phyloP scores from a whole-genome alignment of 306 rosid species.

The Hippophae tibetana region DNA sequence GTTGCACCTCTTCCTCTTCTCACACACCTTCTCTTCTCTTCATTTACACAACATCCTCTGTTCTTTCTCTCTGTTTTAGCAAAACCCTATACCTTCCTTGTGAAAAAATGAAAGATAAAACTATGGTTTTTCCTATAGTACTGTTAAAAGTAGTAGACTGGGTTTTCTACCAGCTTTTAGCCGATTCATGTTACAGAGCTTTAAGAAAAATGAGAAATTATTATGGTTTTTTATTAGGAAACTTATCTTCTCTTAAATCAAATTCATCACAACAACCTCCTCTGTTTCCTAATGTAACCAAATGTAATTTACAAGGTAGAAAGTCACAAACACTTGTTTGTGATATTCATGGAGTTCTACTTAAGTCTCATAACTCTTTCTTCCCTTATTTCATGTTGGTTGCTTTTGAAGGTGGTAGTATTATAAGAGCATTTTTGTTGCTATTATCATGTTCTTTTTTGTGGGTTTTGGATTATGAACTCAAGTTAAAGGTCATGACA shows the following conservation, averaged over 20 bases:
- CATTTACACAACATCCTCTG: neutral
- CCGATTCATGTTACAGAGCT: slow-evolving; percentile 45
- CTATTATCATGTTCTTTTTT: slow-evolving; percentile 59
- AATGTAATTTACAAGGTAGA: slow-evolving; percentile 34
- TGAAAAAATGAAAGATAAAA: neutral
- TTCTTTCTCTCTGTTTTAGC: neutral
- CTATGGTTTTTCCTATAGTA: slow-evolving; percentile 34
- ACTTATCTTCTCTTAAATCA: slow-evolving; percentile 21
- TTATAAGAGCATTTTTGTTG: slow-evolving; percentile 53
- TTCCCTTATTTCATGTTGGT: slow-evolving; percentile 89
- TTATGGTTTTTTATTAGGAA: slow-evolving; percentile 26
- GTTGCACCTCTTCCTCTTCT: neutral
- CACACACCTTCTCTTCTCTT: neutral
- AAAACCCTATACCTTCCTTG: too few relatives aligned
- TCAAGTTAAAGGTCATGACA: slow-evolving; percentile 43
- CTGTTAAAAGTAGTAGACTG: slow-evolving; percentile 29
- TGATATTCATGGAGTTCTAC: slow-evolving; percentile 31
- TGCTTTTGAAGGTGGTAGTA: slow-evolving; percentile 84
- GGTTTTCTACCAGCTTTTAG: slow-evolving; percentile 40
- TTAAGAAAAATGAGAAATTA: slow-evolving; percentile 36
- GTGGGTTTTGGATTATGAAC: slow-evolving; percentile 41
- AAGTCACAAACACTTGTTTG: slow-evolving; percentile 19
- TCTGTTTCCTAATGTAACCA: slow-evolving; percentile 31
- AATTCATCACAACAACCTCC: slow-evolving; percentile 19
- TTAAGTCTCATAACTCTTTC: slow-evolving; percentile 41